A percentile compares a stretch with the other conserved stretches of the same genome.
phyloP scores from a whole-genome alignment of 257 asterid species.

The Solanum piurae region DNA sequence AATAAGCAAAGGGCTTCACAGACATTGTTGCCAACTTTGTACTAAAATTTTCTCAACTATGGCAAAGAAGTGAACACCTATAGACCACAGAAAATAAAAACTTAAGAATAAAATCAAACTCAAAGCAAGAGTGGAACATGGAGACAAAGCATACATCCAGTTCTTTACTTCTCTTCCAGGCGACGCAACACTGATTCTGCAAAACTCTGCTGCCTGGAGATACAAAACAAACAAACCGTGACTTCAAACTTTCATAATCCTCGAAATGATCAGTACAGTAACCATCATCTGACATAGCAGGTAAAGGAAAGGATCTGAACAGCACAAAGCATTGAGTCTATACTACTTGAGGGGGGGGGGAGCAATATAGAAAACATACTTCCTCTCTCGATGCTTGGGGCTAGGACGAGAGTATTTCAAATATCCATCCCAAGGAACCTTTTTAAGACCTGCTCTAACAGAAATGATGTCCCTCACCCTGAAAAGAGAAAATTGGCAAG shows the following conservation, averaged over 20 bases:
- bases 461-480: constrained; percentile 96
- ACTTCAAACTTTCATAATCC: not conserved
- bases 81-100: not conserved
- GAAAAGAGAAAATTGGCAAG: constrained; percentile 7
- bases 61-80: not conserved
- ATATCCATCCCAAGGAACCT: constrained; percentile 74
- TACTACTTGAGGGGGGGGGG: not conserved
- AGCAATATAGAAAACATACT: constrained; percentile 38
- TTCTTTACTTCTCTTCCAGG: constrained; percentile 51
- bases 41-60: not conserved
- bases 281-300: not conserved
- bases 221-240: not conserved
- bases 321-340: not conserved
- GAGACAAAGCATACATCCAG: not conserved
- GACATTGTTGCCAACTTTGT: not conserved
- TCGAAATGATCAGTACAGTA: not conserved
- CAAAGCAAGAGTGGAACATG: not conserved
- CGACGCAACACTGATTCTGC: constrained; percentile 70
- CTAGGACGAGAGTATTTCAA: constrained; percentile 95
- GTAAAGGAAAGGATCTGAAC: not conserved
- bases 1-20: not conserved
- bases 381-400: constrained; percentile 82
- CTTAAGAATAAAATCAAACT: not conserved
- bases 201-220: constrained; percentile 76
- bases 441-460: constrained; percentile 67